Evolutionary conservation across 1,284 basidiomycete genomes (phyloP), one percentile per base, ranked within the genome.

Genomic region (Ustilago loliicola): DNA sequence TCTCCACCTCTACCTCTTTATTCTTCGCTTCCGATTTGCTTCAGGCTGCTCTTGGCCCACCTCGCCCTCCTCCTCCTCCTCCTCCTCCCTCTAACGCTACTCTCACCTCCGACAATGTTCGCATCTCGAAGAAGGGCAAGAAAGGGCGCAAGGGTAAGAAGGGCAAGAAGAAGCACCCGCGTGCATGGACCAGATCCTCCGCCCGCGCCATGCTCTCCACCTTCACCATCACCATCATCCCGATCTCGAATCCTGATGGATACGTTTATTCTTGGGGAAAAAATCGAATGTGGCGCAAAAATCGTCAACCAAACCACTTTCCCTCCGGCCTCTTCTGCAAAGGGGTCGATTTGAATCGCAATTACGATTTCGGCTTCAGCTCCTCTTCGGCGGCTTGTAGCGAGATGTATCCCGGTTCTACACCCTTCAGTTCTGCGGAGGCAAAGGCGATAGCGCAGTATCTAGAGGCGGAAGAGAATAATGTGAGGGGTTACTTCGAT

Each of bases 241-340:
- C 94, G 0, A 88, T 91, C 0, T 90, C 93, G 6, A 96, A 95
- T 81, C 93, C 93, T 7, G 94, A 96, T 80, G 94, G 94, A 0
- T 94, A 94, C 82, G 89, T 88, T 2, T 92, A 91, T 82, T 91
- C 88, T 2, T 90, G 89, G 86, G 89, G 91, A 60, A 52, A 71
- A 11, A 91, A 93, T 68, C 89, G 94, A 1, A 90, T 93, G 78
- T 95, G 93, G 93, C 90, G 92, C 84, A 95, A 95, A 88, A 95
- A 93, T 80, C 89, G 93, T 2, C 92, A 88, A 21, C 85, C 86
- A 19, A 57, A 75, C 78, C 5, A 87, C 87, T 88, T 77, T 25
- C 67, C 70, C 23, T 57, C 47, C 5, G 48, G 78, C 87, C 61
- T 70, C 2, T 73, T 71, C 36, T 93, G 91, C 80, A 80, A 90